Conservation (phyloP, 2,329 filamentous ascomycete genomes). For the Arachnomyces sp. region DNA sequence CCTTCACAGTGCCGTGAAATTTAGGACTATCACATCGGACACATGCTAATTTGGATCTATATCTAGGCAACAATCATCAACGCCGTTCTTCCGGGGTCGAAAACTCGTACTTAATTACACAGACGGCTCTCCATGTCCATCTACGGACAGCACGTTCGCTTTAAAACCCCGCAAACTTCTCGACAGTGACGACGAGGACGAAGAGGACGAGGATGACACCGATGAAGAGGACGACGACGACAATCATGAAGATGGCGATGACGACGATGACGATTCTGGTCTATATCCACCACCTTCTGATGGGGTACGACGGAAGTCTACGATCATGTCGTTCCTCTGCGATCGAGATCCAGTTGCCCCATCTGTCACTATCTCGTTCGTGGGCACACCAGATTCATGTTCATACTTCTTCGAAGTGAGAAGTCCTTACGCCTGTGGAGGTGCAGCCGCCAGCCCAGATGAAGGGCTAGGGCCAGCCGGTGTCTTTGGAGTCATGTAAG, state of each 20-base stretch:
- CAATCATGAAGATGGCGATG: conserved; percentile 30
- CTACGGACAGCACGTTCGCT: conserved; percentile 7
- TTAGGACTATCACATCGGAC: too few relatives aligned
- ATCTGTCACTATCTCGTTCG: conserved; percentile 68
- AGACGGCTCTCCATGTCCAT: conserved; percentile 61
- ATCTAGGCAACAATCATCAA: conserved; percentile 35
- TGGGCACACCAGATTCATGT: conserved; percentile 84
- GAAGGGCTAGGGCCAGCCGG: conserved; percentile 59
- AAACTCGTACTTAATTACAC: conserved; percentile 69
- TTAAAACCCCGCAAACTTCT: conserved; percentile 9
- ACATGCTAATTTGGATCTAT: not conserved
- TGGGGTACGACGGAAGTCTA: conserved; percentile 55
- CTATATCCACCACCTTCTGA: conserved; percentile 5
- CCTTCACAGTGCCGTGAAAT: not conserved
- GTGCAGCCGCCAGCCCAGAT: conserved; percentile 49
- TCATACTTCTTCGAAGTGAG: conserved; percentile 93
- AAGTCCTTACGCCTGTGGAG: conserved; percentile 75
- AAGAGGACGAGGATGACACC: conserved; percentile 19
- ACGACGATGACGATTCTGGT: conserved; percentile 21
- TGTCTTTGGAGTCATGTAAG: conserved; percentile 80
- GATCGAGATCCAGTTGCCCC: conserved; percentile 67
- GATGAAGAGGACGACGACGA: conserved; percentile 20
- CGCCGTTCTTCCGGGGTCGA: conserved; percentile 41
- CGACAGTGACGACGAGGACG: conserved; percentile 11
- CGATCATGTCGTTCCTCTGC: conserved; percentile 87